Conservation (phyloP, 768 basidiomycete genomes). For the Dendrothele bispora region DNA sequence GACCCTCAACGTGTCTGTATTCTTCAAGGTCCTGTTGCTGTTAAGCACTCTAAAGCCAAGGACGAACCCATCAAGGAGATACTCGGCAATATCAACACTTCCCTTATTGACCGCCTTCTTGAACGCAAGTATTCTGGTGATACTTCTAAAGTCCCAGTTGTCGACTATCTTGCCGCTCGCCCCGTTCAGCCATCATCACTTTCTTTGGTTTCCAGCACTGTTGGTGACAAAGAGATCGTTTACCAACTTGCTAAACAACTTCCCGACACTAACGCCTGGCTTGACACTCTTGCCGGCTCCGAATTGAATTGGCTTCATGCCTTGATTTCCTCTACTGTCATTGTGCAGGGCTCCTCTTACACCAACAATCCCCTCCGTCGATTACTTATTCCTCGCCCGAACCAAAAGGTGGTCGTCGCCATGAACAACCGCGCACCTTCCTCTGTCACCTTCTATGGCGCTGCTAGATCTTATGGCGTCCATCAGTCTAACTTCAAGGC, state of each 20-base stretch:
- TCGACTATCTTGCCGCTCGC: slow-evolving; percentile 76
- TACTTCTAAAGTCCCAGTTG: slow-evolving; percentile 65
- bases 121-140: slow-evolving; percentile 79
- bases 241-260: slow-evolving; percentile 50
- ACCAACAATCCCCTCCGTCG: slow-evolving; percentile 88
- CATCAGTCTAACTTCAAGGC: slow-evolving; percentile 83
- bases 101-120: slow-evolving; percentile 77
- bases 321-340: slow-evolving; percentile 73
- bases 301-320: slow-evolving; percentile 86
- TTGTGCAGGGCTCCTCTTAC: slow-evolving; percentile 86
- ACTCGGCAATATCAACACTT: slow-evolving; percentile 81
- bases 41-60: slow-evolving; percentile 81
- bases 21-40: slow-evolving; percentile 95
- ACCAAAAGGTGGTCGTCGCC: slow-evolving; percentile 75
- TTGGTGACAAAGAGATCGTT: slow-evolving; percentile 42
- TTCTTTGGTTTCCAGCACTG: slow-evolving; percentile 42
- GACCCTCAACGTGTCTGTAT: slow-evolving; percentile 98
- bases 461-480: slow-evolving; percentile 74
- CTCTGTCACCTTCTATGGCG: slow-evolving; percentile 71
- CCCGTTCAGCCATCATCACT: slow-evolving; percentile 36
- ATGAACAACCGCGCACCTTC: slow-evolving; percentile 44
- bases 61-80: slow-evolving; percentile 95
- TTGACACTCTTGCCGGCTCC: slow-evolving; percentile 81
- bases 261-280: slow-evolving; percentile 73
- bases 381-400: slow-evolving; percentile 76